Base-by-base conservation (phyloP, 2,329 filamentous ascomycete genomes). In the Calonectria hawksworthii region DNA sequence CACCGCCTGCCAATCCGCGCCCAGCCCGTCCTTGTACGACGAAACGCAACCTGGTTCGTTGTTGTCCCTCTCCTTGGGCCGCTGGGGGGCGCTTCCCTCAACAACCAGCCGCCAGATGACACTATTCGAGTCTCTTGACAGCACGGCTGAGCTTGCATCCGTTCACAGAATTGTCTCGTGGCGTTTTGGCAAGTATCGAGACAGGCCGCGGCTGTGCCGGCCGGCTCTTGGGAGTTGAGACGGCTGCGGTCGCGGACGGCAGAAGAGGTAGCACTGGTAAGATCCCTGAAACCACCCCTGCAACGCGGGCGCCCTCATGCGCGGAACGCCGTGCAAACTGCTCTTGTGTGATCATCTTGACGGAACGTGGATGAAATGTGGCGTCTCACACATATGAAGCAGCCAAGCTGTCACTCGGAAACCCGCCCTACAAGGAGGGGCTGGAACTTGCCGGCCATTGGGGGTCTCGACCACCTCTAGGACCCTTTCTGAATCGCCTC, bases 281-380 rank as follows among this genome's bases (percentile, higher is more conserved):
- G 70, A 71, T 76, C 70, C 68, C 79, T 80, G 79, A 80, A 80
- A 80, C 79, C 30, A 64, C 75, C 63, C 73, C 73, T 80, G 79
- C 77, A 73, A 80, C 79, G 73, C 63, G 68, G 75, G 73, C 74
- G 50, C 38, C 52, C 64, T 56, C 66, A 50, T 61, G 70, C 75
- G 71, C 74, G 78, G 52, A 73, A 51, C 26, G 32, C 59, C 63
- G 47, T 71, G 74, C 59, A 70, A 68, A 75, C 77, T 75, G 72
- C 47, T 74, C 23, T 16, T 77, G 79, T 77, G 56, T 79, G 70
- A 80, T 79, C 72, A 70, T 36, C 75, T 75, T 34, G 59, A 68
- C 61, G 73, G 69, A 75, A 72, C 76, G 59, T 59, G n/a, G 44
- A 68, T 68, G 70, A 80, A 74, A 77, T 47, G 23, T 28, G 4